A percentile compares a stretch with the other conserved stretches of the same genome.
Evolutionary conservation across 2,329 filamentous ascomycete species (phyloP).

Genomic region (Fusarium pilosicola): DNA sequence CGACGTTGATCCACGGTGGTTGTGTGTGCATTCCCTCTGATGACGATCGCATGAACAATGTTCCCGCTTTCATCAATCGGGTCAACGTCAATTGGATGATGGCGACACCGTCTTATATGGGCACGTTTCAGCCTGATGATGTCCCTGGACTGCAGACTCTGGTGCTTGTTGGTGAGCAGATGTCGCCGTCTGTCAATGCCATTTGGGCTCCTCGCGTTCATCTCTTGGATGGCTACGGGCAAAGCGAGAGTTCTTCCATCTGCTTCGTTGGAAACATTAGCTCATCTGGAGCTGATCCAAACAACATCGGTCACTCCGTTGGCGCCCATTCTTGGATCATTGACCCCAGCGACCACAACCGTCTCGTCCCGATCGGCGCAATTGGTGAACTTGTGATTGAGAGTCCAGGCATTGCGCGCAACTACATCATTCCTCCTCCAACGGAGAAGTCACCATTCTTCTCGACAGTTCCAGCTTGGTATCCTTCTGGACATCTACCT

Average conservation of each 20-base stretch:
- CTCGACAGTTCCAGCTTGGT: neutral
- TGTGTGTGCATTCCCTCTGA: slow-evolving; percentile 39
- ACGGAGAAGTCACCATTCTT: neutral
- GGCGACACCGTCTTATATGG: slow-evolving; percentile 27
- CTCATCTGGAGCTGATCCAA: neutral
- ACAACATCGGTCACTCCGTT: slow-evolving; percentile 17
- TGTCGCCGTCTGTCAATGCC: neutral
- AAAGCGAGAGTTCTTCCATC: slow-evolving; percentile 20
- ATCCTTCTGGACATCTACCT: neutral
- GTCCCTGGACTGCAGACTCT: neutral
- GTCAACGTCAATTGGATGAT: slow-evolving; percentile 22
- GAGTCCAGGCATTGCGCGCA: slow-evolving; percentile 31
- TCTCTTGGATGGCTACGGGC: slow-evolving; percentile 55
- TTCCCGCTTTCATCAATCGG: slow-evolving; percentile 18
- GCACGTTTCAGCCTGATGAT: neutral
- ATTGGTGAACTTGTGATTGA: slow-evolving; percentile 38
- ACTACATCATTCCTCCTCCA: slow-evolving; percentile 18
- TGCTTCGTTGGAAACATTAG: slow-evolving; percentile 1
- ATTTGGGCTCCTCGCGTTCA: slow-evolving; percentile 28
- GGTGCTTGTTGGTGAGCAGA: slow-evolving; percentile 2
- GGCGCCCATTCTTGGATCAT: slow-evolving; percentile 29
- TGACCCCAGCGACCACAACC: slow-evolving; percentile 4
- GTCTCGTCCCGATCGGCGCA: slow-evolving; percentile 13
- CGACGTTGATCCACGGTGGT: slow-evolving; percentile 14
- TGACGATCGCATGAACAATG: slow-evolving; percentile 32